Evolutionary conservation across 176 grass and related monocot species (phyloP), one percentile per base, ranked within the genome.

Genomic region (Carex pumila): DNA sequence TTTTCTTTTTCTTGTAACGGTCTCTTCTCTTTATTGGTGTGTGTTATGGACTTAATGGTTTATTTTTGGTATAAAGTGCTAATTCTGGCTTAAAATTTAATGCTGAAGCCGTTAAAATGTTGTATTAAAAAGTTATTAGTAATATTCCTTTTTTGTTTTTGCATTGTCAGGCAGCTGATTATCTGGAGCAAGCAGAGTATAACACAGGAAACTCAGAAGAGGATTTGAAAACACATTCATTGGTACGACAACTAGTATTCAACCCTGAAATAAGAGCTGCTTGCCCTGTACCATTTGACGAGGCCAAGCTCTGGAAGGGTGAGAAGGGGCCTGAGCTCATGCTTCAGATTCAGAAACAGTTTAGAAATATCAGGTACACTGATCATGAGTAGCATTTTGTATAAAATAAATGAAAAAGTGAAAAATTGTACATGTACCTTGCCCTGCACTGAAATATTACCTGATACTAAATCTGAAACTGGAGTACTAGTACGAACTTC

Each of bases 151-250:
- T 17, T 50, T 50, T 11, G 9, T 56, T 32, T 15, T 77, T 55
- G 49, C 50, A 17, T 30, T 54, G 12, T 82, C 84, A 99, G 96
- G 96, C 96, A 65, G 84, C 90, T 86, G 91, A 94, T 89, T 99
- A 95, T 84, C 84, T 99, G 84, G 96, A 99, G 47, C 93, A 95
- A 52, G 96, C 93, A 34, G 96, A 99, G 65, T 99, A 99, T 65
- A 99, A 85, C 72, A 95, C 93, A 41, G 96, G 88, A 47, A 99
- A 99, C 83, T 64, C 85, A 84, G 66, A 90, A 85, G 93, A 95
- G 45, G 93, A 99, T 72, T 55, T 88, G 88, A 95, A 90, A 88
- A 99, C 96, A 81, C 87, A 99, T 65, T 99, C 93, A 72, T 77
- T 95, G 68, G 88, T 93, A 43, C 91, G 87, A 80, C 88, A 99